phyloP scores from a whole-genome alignment of 306 rosid genomes.

The Cicer judaicum region DNA sequence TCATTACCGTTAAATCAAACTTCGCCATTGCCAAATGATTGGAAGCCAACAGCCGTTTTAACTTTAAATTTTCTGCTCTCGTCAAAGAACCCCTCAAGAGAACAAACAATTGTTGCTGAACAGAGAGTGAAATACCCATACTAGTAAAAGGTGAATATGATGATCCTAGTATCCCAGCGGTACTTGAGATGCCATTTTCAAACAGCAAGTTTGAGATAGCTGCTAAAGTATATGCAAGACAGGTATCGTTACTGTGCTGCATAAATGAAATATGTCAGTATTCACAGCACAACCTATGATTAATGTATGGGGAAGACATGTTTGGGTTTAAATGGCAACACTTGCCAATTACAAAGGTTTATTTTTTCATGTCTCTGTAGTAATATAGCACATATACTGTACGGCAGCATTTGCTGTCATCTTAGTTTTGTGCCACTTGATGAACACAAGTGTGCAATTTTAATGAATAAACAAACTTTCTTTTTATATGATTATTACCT shows the following conservation, averaged over 20 bases:
- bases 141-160: conserved; percentile 87
- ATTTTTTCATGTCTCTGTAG: conserved; percentile 11
- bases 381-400: conserved; percentile 23
- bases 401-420: conserved; percentile 34
- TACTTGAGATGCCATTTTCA: conserved; percentile 91
- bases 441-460: conserved; percentile 15
- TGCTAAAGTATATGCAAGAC: conserved; percentile 92
- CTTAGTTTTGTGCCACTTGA: conserved; percentile 34
- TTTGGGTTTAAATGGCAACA: conserved; percentile 33
- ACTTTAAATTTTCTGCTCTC: conserved; percentile 92
- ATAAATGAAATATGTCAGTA: conserved; percentile 48
- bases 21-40: conserved; percentile 96
- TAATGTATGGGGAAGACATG: conserved; percentile 29
- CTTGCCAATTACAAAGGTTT: conserved; percentile 9
- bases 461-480: conserved; percentile 17
- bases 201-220: conserved; percentile 93
- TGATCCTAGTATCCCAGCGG: conserved; percentile 84
- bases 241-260: conserved; percentile 96
- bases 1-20: conserved; percentile 85
- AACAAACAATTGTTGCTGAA: conserved; percentile 91
- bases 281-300: conserved; percentile 34
- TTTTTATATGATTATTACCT: conserved; percentile 63
- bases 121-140: conserved; percentile 83
- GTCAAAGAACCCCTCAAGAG: conserved; percentile 92
- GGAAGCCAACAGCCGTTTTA: conserved; percentile 86